These are phyloP conservation scores for Nakataea oryzae DNA, from an alignment of 2,329 filamentous ascomycete genomes.

Conservation along the genomic window DNA sequence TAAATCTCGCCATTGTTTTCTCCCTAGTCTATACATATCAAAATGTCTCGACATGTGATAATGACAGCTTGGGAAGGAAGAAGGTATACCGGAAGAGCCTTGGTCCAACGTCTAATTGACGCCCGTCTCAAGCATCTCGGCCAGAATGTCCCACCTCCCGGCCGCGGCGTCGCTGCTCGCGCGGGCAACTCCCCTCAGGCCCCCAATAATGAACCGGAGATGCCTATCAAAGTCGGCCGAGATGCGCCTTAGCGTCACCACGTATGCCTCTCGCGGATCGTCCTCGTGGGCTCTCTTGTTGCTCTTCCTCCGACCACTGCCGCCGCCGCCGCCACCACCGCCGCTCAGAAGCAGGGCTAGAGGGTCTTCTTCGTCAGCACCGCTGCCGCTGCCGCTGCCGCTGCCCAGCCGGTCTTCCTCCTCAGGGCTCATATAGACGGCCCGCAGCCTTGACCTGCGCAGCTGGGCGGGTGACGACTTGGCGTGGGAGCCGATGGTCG, in stretches of 20 bases:
- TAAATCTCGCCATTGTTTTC: too few species aligned
- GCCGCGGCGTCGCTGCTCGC: slow-evolving; percentile 48
- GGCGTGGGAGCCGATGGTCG: slow-evolving; percentile 10
- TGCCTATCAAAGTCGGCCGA: slow-evolving; percentile 53
- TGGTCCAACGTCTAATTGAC: slow-evolving; percentile 5
- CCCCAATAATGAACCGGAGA: slow-evolving; percentile 60
- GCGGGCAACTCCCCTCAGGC: slow-evolving; percentile 64
- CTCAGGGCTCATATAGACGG: slow-evolving; percentile 13
- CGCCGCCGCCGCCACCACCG: neutral
- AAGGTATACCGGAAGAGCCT: neutral
- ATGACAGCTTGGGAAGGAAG: neutral
- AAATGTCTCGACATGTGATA: neutral
- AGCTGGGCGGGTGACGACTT: slow-evolving; percentile 2
- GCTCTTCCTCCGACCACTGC: neutral
- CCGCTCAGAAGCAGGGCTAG: neutral
- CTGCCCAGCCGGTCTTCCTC: slow-evolving; percentile 16
- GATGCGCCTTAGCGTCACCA: slow-evolving; percentile 43
- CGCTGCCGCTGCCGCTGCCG: neutral
- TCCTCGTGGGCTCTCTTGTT: neutral
- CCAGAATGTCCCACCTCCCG: slow-evolving; percentile 65
- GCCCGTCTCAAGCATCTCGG: slow-evolving; percentile 62
- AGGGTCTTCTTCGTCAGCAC: neutral
- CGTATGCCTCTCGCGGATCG: slow-evolving; percentile 28
- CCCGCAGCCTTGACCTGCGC: slow-evolving; percentile 2
- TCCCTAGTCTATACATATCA: too few species aligned